Percentiles rank a stretch among this genome's conserved stretches.
These are phyloP conservation scores for Kingdonia uniflora DNA, from an alignment of 164 flowering plant genomes.

Conservation along the genomic window DNA sequence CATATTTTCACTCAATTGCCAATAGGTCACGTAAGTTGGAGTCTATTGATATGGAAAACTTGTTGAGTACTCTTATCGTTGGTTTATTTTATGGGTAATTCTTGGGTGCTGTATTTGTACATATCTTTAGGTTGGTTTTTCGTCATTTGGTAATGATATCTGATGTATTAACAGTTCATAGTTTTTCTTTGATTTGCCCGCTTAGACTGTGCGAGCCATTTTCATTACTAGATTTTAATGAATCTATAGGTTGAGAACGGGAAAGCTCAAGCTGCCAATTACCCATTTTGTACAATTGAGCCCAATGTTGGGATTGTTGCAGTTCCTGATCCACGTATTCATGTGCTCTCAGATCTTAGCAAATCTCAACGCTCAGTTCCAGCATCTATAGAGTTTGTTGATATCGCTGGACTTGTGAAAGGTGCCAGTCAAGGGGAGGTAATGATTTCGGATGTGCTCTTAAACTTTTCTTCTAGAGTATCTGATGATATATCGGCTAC, in stretches of 20 bases:
- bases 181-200: too few relatives aligned
- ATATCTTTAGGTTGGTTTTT: too few relatives aligned
- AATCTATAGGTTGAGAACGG: conserved; percentile 87
- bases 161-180: too few relatives aligned
- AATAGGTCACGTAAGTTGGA: too few relatives aligned
- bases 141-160: too few relatives aligned
- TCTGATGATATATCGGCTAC: neutral
- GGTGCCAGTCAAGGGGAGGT: conserved; percentile 99
- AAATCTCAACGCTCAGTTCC: conserved; percentile 84
- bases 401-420: conserved; percentile 98
- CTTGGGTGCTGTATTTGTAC: too few relatives aligned
- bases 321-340: conserved; percentile 84
- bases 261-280: conserved; percentile 99
- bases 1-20: too few relatives aligned
- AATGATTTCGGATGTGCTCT: too few relatives aligned
- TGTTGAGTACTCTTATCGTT: too few relatives aligned
- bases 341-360: conserved; percentile 74
- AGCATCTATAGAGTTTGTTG: conserved; percentile 92
- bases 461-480: neutral
- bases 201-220: too few relatives aligned
- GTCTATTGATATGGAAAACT: too few relatives aligned
- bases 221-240: neutral
- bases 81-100: too few relatives aligned
- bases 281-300: conserved; percentile 97
- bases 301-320: conserved; percentile 97